These are phyloP conservation scores for Pseudomassariella vexata DNA, from an alignment of 2,329 filamentous ascomycete genomes.

Conservation along the genomic window DNA sequence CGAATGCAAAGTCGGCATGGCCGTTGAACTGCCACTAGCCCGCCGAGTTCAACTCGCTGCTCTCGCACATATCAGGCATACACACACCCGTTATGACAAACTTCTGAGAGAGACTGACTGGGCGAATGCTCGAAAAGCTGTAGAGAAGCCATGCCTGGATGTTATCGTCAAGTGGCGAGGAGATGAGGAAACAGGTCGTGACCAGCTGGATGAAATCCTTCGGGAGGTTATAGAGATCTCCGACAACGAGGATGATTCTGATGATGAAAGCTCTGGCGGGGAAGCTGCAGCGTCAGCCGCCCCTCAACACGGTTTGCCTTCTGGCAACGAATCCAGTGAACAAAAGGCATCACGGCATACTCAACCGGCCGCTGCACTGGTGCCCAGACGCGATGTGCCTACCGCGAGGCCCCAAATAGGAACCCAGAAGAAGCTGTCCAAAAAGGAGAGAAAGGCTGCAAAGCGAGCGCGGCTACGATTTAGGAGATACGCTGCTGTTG, in stretches of 20 bases:
- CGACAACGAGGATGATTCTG: conserved; percentile 45
- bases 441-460: conserved; percentile 19
- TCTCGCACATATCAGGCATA: conserved; percentile 61
- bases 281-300: conserved; percentile 12
- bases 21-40: conserved; percentile 48
- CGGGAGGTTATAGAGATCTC: conserved; percentile 62
- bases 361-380: conserved; percentile 4
- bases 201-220: conserved; percentile 62
- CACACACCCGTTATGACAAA: conserved; percentile 60
- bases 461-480: conserved; percentile 24
- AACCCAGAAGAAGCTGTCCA: conserved; percentile 17
- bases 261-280: conserved; percentile 21
- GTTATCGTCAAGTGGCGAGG: conserved; percentile 67
- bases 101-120: conserved; percentile 53
- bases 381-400: conserved; percentile 11
- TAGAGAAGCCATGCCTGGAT: conserved; percentile 56
- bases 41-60: conserved; percentile 60
- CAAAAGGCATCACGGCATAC: conserved; percentile 2
- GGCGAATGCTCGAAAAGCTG: conserved; percentile 54
- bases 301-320: conserved; percentile 8
- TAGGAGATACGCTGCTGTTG: conserved; percentile 27
- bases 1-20: conserved; percentile 53
- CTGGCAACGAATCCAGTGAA: conserved; percentile 6
- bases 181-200: conserved; percentile 62
- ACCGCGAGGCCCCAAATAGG: no score